Conservation (phyloP, 2,329 filamentous ascomycete species). For the Calonectria hongkongensis region DNA sequence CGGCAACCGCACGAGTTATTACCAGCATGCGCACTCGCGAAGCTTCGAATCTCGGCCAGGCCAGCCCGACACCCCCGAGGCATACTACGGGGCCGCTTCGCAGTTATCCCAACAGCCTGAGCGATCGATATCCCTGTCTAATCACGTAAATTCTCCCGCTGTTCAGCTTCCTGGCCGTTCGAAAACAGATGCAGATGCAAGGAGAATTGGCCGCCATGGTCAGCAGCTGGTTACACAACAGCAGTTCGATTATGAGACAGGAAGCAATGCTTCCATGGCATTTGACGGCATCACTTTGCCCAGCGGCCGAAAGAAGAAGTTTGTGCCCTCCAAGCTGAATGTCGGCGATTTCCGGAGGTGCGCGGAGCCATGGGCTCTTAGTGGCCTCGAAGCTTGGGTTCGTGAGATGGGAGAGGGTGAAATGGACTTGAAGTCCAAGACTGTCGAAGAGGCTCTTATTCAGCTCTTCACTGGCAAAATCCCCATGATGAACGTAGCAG, state of each 20-base stretch:
- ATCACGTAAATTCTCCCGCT: conserved; percentile 86
- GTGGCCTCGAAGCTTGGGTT: conserved; percentile 90
- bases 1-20: conserved; percentile 61
- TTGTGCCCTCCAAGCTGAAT: conserved; percentile 89
- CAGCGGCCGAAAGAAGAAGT: conserved; percentile 85
- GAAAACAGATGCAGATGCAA: conserved; percentile 90
- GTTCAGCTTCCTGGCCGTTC: conserved; percentile 90
- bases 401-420: conserved; percentile 93
- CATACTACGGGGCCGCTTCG: conserved; percentile 65
- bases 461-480: conserved; percentile 95
- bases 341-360: conserved; percentile 89
- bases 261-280: conserved; percentile 72
- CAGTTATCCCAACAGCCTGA: conserved; percentile 70
- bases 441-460: conserved; percentile 90
- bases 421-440: conserved; percentile 88
- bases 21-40: conserved; percentile 70
- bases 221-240: conserved; percentile 71
- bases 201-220: conserved; percentile 72
- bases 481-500: conserved; percentile 98
- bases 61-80: conserved; percentile 68
- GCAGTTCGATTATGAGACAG: conserved; percentile 75
- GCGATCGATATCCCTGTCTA: conserved; percentile 88
- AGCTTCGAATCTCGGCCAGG: conserved; percentile 66
- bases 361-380: conserved; percentile 93
- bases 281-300: conserved; percentile 92